Percentiles rank a stretch among this genome's conserved stretches.
Conservation (phyloP, 805 yeast species). For the Lipomyces starkeyi region DNA sequence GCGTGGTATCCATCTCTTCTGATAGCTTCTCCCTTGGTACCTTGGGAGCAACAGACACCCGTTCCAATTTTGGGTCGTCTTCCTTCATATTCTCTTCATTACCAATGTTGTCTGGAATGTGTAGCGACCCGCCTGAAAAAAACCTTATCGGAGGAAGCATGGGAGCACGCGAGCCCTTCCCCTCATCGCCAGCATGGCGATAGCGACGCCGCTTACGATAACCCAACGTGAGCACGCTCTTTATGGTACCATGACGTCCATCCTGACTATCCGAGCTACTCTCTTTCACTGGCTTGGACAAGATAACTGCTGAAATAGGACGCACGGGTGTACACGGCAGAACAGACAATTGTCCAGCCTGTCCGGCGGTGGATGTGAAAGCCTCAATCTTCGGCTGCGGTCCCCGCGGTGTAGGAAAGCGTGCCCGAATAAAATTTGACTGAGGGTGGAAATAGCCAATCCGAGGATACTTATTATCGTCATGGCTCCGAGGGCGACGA, state of each 20-base stretch:
- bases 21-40: background rate
- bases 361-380: conserved; percentile 17
- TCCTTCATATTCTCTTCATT: background rate
- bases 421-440: conserved; percentile 29
- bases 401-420: conserved; percentile 36
- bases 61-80: background rate
- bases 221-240: background rate
- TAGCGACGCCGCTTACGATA: background rate
- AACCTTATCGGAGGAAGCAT: background rate
- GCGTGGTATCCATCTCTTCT: background rate
- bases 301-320: background rate
- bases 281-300: background rate
- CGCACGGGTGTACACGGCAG: background rate
- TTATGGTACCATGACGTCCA: background rate
- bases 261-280: background rate
- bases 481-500: background rate
- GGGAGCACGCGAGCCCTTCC: background rate
- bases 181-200: background rate
- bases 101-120: background rate
- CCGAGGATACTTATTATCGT: conserved; percentile 12
- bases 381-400: conserved; percentile 7
- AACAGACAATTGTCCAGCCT: conserved; percentile 12
- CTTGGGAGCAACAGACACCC: background rate
- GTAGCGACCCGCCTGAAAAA: background rate
- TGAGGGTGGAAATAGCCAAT: conserved; percentile 36